phyloP scores from a whole-genome alignment of 1,284 basidiomycete genomes.

The Anthracocystis setariae region DNA sequence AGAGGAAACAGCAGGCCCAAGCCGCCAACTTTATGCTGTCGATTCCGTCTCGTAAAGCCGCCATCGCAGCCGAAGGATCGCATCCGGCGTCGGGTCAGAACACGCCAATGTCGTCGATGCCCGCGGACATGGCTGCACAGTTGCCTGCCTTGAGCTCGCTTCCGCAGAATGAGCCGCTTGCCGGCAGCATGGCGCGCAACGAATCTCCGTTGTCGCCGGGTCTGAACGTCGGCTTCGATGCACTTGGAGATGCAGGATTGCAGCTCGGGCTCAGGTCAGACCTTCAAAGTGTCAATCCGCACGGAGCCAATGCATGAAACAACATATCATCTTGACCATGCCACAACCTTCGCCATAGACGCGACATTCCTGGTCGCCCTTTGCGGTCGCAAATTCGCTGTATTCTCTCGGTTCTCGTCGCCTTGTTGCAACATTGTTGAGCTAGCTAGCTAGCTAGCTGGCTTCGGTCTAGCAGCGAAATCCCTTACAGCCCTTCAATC shows the following conservation, averaged over 20 bases:
- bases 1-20: constrained; percentile 56
- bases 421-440: too few relatives aligned
- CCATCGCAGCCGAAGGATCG: constrained; percentile 33
- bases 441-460: too few relatives aligned
- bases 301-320: constrained; percentile 1
- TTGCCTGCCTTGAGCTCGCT: constrained; percentile 45
- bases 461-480: too few relatives aligned
- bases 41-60: constrained; percentile 48
- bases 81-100: constrained; percentile 43
- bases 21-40: constrained; percentile 57
- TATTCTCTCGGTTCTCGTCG: too few relatives aligned
- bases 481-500: background rate
- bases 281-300: constrained; percentile 9
- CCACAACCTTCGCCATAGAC: background rate
- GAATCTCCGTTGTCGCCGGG: constrained; percentile 35
- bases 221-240: constrained; percentile 30
- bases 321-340: background rate
- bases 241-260: constrained; percentile 24
- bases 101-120: constrained; percentile 58
- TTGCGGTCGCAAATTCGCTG: background rate
- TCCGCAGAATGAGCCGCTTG: constrained; percentile 23
- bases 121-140: constrained; percentile 49
- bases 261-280: constrained; percentile 20
- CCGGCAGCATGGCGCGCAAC: constrained; percentile 31
- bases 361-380: background rate